These are phyloP conservation scores for Nematocida homosporus DNA, from an alignment of 371 early-diverging fungal genomes.

Conservation along the genomic window DNA sequence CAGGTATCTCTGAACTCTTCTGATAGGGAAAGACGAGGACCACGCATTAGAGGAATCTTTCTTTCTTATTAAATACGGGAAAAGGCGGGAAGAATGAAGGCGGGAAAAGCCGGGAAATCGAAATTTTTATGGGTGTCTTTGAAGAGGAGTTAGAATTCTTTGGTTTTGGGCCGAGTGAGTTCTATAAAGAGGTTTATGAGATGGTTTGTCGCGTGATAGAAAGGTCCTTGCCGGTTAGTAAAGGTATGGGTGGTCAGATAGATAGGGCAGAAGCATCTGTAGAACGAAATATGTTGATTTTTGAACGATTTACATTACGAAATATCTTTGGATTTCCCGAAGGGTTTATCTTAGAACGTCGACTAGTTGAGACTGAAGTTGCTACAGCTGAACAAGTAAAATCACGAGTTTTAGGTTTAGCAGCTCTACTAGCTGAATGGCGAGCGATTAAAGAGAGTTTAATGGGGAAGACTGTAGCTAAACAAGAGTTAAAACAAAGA, in stretches of 20 bases:
- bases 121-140: slow-evolving; percentile 41
- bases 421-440: slow-evolving; percentile 1
- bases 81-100: slow-evolving; percentile 31
- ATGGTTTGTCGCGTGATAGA: slow-evolving; percentile 23
- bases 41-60: slow-evolving; percentile 19
- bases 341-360: slow-evolving; percentile 63
- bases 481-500: neutral
- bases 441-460: neutral
- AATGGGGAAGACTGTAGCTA: neutral
- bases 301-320: slow-evolving; percentile 63
- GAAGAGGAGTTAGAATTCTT: slow-evolving; percentile 67
- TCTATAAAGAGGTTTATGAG: slow-evolving; percentile 59
- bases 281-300: slow-evolving; percentile 63
- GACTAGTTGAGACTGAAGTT: slow-evolving; percentile 18
- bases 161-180: slow-evolving; percentile 61
- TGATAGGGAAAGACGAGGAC: slow-evolving; percentile 39
- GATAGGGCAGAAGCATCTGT: slow-evolving; percentile 47
- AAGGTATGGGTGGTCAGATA: slow-evolving; percentile 6
- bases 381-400: slow-evolving; percentile 39
- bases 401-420: slow-evolving; percentile 13
- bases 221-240: slow-evolving; percentile 1
- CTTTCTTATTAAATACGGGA: neutral
- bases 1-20: slow-evolving; percentile 46
- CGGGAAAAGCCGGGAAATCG: slow-evolving; percentile 17
- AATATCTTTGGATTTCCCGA: slow-evolving; percentile 65